Conservation (phyloP, 768 basidiomycete genomes). For the Serendipita sp. region DNA sequence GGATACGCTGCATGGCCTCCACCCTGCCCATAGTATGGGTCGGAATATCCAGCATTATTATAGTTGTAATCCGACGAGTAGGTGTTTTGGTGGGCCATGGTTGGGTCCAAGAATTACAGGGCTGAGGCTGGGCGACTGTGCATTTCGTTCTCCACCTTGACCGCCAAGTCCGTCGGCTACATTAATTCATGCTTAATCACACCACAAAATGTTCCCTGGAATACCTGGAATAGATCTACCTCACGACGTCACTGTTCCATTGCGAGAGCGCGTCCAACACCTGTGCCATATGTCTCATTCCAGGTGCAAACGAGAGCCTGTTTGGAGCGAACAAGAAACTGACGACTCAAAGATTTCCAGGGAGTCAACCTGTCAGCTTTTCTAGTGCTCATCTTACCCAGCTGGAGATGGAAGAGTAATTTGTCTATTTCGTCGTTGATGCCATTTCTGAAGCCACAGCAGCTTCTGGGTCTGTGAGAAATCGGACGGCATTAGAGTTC, state of each 20-base stretch:
- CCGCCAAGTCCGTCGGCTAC: background rate
- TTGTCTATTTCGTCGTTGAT: constrained; percentile 17
- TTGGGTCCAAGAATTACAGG: background rate
- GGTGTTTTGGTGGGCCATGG: background rate
- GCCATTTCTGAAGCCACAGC: background rate
- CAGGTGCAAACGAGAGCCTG: constrained; percentile 30
- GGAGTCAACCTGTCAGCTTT: constrained; percentile 93
- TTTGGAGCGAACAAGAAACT: background rate
- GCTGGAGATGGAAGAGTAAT: constrained; percentile 74
- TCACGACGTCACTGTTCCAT: constrained; percentile 17
- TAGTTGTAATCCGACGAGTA: constrained; percentile 1
- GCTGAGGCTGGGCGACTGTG: background rate
- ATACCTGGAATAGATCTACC: constrained; percentile 7
- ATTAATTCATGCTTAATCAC: background rate
- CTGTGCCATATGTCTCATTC: constrained; percentile 51
- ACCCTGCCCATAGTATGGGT: background rate
- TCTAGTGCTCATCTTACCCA: constrained; percentile 47
- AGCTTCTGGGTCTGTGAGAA: constrained; percentile 99
- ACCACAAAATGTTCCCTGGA: constrained; percentile 1
- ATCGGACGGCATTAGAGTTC: constrained; percentile 85
- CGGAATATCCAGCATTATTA: constrained; percentile 1
- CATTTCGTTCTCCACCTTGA: background rate
- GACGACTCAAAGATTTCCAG: constrained; percentile 56
- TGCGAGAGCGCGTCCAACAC: constrained; percentile 43
- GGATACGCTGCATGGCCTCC: background rate